These are phyloP conservation scores for Pachyrhizus erosus DNA, from an alignment of 306 rosid genomes.

Conservation along the genomic window DNA sequence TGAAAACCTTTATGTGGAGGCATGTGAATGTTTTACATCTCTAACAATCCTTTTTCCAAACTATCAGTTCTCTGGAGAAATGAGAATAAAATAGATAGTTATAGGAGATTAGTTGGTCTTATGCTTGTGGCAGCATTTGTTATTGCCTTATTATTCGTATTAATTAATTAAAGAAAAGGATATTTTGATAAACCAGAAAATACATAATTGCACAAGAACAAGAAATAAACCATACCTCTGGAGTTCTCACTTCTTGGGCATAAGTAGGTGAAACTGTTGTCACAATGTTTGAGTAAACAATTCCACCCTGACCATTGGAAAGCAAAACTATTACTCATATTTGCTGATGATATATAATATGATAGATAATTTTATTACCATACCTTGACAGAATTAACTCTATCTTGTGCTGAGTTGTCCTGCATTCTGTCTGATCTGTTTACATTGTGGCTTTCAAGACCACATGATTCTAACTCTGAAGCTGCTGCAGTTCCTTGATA, in stretches of 20 bases:
- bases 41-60: constrained; percentile 36
- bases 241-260: constrained; percentile 91
- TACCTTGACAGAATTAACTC: constrained; percentile 92
- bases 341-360: constrained; percentile 7
- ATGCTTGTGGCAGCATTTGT: constrained; percentile 6
- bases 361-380: constrained; percentile 17
- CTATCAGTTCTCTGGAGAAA: constrained; percentile 15
- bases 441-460: constrained; percentile 76
- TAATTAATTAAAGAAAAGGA: constrained; percentile 7
- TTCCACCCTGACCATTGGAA: constrained; percentile 74
- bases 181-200: constrained; percentile 26
- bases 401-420: constrained; percentile 79
- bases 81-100: constrained; percentile 16
- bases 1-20: constrained; percentile 1
- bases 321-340: constrained; percentile 35
- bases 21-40: constrained; percentile 19
- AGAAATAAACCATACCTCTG: constrained; percentile 72
- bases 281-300: constrained; percentile 95
- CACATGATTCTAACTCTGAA: constrained; percentile 80
- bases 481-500: constrained; percentile 93
- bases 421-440: constrained; percentile 93
- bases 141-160: constrained; percentile 13
- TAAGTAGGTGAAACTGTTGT: constrained; percentile 98
- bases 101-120: constrained; percentile 15
- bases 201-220: constrained; percentile 36